Base-by-base conservation (phyloP, 2,329 filamentous ascomycete genomes). In the Hypoxylon sp. region DNA sequence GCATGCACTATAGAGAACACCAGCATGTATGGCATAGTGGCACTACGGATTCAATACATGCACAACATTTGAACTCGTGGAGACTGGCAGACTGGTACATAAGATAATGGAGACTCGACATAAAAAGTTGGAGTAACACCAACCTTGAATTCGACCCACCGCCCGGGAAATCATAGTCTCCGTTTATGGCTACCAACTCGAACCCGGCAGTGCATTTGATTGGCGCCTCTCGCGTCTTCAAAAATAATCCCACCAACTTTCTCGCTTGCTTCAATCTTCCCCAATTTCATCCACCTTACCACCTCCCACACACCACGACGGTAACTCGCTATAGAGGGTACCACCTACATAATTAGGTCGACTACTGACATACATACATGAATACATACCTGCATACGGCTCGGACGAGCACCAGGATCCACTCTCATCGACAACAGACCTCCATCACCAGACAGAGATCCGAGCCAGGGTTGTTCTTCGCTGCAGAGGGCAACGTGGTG, bases 171-270 rank as follows among this genome's bases (percentile, higher is more conserved):
- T 69, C 66, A 64, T 53, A 53, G 57, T 52, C 57, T 69, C 63
- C 67, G 68, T 51, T 52, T 37, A 13, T 47, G 11, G 32, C 35
- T 24, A 60, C 17, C 19, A 32, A 46, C 46, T 56, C 8, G 17
- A 17, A 17, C 27, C 58, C 61, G 58, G 61, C 59, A 63, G 24
- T 67, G 57, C 7, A 62, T 70, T 72, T 72, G 70, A 72, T 72
- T 72, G 69, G 69, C 69, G 69, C 64, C 69, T 70, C 52, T 59
- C 69, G 69, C 69, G 69, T 70, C 59, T 72, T 64, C 37, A 58
- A 62, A 66, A 65, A 68, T 64, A 63, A 55, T 50, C 54, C 39
- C 42, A 54, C 48, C 48, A 11, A 52, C 13, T 44, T 52, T 31
- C 19, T 42, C 47, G 21, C 50, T 53, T 52, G 55, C 48, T 32